Conservation (phyloP, 208 protist species). For the Acanthamoeba triangularis region DNA sequence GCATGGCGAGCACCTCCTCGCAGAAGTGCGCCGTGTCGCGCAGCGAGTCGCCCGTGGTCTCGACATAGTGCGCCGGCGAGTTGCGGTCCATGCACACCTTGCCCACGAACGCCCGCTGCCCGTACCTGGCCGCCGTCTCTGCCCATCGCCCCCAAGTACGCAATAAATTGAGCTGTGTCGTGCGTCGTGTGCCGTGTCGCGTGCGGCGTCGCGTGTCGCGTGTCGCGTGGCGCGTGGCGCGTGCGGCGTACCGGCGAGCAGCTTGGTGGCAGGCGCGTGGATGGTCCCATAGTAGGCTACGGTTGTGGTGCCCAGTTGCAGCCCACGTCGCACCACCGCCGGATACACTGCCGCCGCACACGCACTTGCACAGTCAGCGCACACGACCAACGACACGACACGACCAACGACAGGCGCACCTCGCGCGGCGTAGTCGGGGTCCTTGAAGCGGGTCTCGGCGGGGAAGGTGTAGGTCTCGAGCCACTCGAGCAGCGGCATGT, state of each 20-base stretch:
- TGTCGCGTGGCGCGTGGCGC: too few species aligned
- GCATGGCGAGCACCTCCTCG: neutral
- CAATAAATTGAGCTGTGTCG: neutral
- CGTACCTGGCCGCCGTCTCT: conserved; percentile 77
- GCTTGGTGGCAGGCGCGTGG: conserved; percentile 81
- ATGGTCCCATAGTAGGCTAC: conserved; percentile 91
- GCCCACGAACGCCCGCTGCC: conserved; percentile 91
- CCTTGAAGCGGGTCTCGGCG: conserved; percentile 86
- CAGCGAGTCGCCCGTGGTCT: conserved; percentile 86
- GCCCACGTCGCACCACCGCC: conserved; percentile 30
- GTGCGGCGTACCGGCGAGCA: conserved; percentile 81
- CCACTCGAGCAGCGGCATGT: conserved; percentile 91
- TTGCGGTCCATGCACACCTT: conserved; percentile 88
- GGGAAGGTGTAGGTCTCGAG: conserved; percentile 91
- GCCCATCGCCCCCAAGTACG: neutral
- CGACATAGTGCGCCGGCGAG: conserved; percentile 88
- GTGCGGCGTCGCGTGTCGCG: neutral
- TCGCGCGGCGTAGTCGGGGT: conserved; percentile 81
- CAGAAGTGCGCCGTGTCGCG: conserved; percentile 80
- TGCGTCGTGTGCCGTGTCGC: neutral
- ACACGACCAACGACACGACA: too few species aligned
- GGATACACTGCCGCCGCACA: conserved; percentile 51
- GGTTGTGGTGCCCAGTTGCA: conserved; percentile 90
- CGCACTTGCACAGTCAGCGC: too few species aligned
- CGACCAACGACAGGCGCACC: neutral